phyloP scores from a whole-genome alignment of 2,329 filamentous ascomycete species.

The Shiraia sp. region DNA sequence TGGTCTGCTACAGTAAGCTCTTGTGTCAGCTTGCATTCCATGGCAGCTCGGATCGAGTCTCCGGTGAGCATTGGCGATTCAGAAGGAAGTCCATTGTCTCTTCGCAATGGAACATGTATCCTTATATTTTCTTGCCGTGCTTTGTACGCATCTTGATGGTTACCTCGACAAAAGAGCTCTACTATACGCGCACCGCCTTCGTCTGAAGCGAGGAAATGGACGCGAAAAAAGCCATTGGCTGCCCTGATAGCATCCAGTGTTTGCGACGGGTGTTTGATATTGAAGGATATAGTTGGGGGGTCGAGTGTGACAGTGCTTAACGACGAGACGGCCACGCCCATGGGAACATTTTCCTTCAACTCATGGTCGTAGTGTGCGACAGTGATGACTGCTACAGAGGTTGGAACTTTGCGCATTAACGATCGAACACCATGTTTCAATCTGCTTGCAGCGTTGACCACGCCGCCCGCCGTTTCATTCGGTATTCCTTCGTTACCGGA shows the following conservation, averaged over 20 bases:
- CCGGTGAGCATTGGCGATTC: slow-evolving; percentile 20
- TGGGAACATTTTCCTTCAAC: slow-evolving; percentile 17
- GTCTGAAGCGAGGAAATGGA: slow-evolving; percentile 53
- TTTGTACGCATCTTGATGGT: slow-evolving; percentile 25
- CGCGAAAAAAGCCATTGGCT: slow-evolving; percentile 48
- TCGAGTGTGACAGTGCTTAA: slow-evolving; percentile 62
- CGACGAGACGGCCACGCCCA: slow-evolving; percentile 62
- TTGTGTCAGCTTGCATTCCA: slow-evolving; percentile 42
- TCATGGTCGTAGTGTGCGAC: slow-evolving; percentile 5
- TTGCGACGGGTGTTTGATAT: slow-evolving; percentile 60
- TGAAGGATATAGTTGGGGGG: slow-evolving; percentile 66
- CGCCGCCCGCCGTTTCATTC: slow-evolving; percentile 1
- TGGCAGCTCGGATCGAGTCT: slow-evolving; percentile 25
- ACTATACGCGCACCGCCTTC: slow-evolving; percentile 32
- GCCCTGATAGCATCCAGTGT: slow-evolving; percentile 59
- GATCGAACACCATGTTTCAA: slow-evolving; percentile 21
- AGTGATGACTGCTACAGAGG: slow-evolving; percentile 54
- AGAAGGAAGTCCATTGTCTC: slow-evolving; percentile 1
- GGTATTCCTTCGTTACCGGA: neutral
- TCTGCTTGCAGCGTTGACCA: slow-evolving; percentile 4
- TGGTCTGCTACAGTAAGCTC: slow-evolving; percentile 52
- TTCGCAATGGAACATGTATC: slow-evolving; percentile 9
- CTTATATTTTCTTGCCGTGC: slow-evolving; percentile 13
- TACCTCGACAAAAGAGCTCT: slow-evolving; percentile 35
- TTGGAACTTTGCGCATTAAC: slow-evolving; percentile 60